These are phyloP conservation scores for Acer saccharum DNA, from an alignment of 345 rosid species.

Conservation along the genomic window DNA sequence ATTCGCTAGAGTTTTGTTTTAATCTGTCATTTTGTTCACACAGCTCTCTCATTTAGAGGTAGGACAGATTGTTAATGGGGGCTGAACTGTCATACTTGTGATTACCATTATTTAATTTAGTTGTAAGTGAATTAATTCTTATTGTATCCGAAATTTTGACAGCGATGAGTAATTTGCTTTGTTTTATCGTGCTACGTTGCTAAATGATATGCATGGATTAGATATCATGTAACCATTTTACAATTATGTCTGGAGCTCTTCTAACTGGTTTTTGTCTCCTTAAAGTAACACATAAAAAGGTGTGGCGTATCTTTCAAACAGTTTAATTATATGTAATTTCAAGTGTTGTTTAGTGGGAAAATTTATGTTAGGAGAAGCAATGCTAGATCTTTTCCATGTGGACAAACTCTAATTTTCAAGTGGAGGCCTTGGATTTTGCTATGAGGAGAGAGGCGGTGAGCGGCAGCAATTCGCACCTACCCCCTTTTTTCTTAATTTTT, in stretches of 20 bases:
- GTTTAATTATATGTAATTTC: no score
- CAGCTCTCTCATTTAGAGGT: conserved; percentile 11
- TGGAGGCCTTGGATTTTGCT: no score
- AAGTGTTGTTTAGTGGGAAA: no score
- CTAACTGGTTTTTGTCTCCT: not conserved
- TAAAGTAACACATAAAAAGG: no score
- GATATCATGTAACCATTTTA: not conserved
- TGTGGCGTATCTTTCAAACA: no score
- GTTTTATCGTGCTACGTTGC: not conserved
- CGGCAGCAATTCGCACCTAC: no score
- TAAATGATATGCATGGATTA: not conserved
- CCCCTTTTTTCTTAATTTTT: no score
- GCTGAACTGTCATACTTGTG: conserved; percentile 4
- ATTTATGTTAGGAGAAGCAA: no score
- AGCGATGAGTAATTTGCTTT: not conserved
- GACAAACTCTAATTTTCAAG: no score
- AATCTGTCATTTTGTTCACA: conserved; percentile 14
- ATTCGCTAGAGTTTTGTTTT: conserved; percentile 43
- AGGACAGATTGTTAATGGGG: not conserved
- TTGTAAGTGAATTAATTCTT: not conserved
- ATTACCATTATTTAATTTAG: conserved; percentile 3
- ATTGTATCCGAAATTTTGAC: conserved; percentile 24
- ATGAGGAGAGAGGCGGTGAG: no score
- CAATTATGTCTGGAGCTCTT: not conserved
- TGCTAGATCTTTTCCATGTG: no score